Evolutionary conservation across 1,284 basidiomycete genomes (phyloP).

Genomic region (Austropuccinia psidii): DNA sequence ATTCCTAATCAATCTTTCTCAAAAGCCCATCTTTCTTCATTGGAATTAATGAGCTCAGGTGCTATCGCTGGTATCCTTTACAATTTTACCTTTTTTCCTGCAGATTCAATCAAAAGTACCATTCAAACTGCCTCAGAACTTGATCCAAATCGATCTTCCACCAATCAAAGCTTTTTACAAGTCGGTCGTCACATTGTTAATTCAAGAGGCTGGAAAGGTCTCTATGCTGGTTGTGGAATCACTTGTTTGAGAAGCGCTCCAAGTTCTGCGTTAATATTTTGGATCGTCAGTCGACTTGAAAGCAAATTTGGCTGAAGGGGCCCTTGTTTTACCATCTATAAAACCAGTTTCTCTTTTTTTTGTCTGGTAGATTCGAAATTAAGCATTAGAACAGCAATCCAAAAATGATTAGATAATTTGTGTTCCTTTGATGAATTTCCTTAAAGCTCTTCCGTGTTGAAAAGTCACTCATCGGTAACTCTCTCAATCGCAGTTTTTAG

Average conservation of each 20-base stretch:
- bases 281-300: conserved; percentile 55
- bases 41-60: conserved; percentile 76
- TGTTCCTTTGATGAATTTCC: no score
- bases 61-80: conserved; percentile 79
- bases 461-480: no score
- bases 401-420: no score
- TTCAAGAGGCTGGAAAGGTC: conserved; percentile 67
- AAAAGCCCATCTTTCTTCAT: conserved; percentile 58
- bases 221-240: conserved; percentile 90
- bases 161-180: conserved; percentile 57
- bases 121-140: conserved; percentile 92
- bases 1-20: conserved; percentile 40
- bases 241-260: conserved; percentile 81
- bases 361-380: no score
- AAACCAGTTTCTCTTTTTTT: no score
- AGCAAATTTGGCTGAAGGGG: conserved; percentile 42
- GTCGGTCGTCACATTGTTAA: conserved; percentile 68
- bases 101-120: conserved; percentile 87
- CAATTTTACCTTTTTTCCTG: conserved; percentile 74
- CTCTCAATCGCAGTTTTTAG: no score
- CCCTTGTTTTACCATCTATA: no score
- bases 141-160: conserved; percentile 51
- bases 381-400: no score
- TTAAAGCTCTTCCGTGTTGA: no score
- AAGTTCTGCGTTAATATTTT: conserved; percentile 81